Evolutionary conservation across 352 stramenopile genomes (phyloP).

Genomic region (Pseudoperonospora humuli): DNA sequence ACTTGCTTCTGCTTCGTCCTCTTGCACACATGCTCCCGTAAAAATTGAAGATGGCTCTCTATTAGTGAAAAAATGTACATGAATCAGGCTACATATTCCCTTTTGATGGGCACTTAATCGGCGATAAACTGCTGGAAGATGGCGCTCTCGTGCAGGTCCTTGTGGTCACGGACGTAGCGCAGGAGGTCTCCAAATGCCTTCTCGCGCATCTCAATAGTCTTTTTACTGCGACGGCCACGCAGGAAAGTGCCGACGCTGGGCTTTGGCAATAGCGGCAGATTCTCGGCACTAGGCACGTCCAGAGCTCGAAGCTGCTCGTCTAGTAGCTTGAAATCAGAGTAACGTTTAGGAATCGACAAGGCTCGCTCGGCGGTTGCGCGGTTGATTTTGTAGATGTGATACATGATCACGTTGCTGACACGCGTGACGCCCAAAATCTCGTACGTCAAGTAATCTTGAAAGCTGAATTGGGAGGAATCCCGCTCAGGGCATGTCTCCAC

Average conservation of each 20-base stretch:
- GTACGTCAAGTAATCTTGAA: slow-evolving; percentile 21
- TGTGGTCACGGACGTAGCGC: slow-evolving; percentile 32
- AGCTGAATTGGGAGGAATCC: slow-evolving; percentile 8
- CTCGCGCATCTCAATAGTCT: slow-evolving; percentile 41
- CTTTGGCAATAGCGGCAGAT: slow-evolving; percentile 35
- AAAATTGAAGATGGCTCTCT: no score
- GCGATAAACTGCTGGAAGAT: slow-evolving; percentile 48
- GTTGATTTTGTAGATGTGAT: slow-evolving; percentile 39
- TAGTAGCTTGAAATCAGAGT: slow-evolving; percentile 49
- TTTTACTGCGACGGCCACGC: slow-evolving; percentile 34
- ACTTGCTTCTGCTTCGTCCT: no score
- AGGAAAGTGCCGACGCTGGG: slow-evolving; percentile 37
- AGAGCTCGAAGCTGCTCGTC: slow-evolving; percentile 33
- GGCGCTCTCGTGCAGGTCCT: slow-evolving; percentile 32
- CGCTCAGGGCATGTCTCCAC: slow-evolving; percentile 8
- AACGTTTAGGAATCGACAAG: slow-evolving; percentile 32
- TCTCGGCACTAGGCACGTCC: slow-evolving; percentile 14
- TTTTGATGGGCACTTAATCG: no score
- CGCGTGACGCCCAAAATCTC: slow-evolving; percentile 39
- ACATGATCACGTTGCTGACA: slow-evolving; percentile 41
- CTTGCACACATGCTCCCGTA: no score
- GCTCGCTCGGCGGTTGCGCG: slow-evolving; percentile 12
- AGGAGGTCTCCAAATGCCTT: slow-evolving; percentile 44
- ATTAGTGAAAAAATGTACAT: no score
- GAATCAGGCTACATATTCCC: no score